phyloP scores from a whole-genome alignment of 2,329 filamentous ascomycete species.

The Periconia digitata region DNA sequence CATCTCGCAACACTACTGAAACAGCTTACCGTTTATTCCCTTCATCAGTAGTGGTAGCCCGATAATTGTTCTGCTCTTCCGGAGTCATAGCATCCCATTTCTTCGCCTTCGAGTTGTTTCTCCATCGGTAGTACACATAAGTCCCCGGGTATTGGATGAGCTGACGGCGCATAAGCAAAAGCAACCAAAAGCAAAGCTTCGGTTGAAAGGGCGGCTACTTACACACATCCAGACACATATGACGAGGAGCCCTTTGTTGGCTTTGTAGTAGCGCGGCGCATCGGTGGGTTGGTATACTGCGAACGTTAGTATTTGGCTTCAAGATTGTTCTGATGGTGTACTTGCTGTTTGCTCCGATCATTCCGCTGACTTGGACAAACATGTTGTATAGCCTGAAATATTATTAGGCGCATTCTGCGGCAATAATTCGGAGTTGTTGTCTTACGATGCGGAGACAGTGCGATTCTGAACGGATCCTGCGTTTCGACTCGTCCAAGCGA shows the following conservation, averaged over 20 bases:
- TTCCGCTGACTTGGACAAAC: conserved; percentile 24
- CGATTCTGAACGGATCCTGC: conserved; percentile 60
- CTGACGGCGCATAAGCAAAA: not conserved
- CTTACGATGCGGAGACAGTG: conserved; percentile 57
- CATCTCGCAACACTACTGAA: conserved; percentile 14
- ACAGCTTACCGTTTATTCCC: conserved; percentile 36
- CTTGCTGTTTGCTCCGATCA: conserved; percentile 16
- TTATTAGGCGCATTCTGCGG: not conserved
- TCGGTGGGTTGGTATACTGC: conserved; percentile 37
- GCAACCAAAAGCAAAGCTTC: conserved; percentile 23
- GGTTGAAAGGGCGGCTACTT: conserved; percentile 19
- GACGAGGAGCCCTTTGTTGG: conserved; percentile 29
- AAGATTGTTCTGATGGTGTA: conserved; percentile 1
- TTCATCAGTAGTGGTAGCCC: conserved; percentile 36
- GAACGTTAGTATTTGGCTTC: conserved; percentile 28
- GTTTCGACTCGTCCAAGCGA: conserved; percentile 61
- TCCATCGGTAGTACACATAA: conserved; percentile 31
- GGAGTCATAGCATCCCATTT: conserved; percentile 49
- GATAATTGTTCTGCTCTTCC: conserved; percentile 50
- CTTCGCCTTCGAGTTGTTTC: conserved; percentile 41
- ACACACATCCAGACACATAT: conserved; percentile 27
- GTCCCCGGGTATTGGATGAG: conserved; percentile 12
- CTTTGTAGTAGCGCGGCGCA: conserved; percentile 12
- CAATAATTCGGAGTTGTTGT: not conserved
- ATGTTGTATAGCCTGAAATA: conserved; percentile 57